A percentile compares a stretch with the other conserved stretches of the same genome.
phyloP scores from a whole-genome alignment of 768 basidiomycete species.

The Termitomyces heimii region DNA sequence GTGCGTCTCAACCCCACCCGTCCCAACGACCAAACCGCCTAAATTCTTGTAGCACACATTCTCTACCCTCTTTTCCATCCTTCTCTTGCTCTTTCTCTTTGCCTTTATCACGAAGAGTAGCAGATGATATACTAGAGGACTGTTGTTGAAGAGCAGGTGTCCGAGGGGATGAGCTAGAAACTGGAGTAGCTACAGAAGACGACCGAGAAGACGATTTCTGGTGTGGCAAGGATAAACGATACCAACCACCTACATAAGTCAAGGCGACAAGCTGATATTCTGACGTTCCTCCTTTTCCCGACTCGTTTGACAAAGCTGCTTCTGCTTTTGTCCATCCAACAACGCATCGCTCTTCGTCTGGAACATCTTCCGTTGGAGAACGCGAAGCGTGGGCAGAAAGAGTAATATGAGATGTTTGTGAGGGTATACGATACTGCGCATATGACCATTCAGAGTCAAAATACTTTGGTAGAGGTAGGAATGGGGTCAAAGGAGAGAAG shows the following conservation, averaged over 20 bases:
- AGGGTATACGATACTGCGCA: constrained; percentile 84
- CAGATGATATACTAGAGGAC: constrained; percentile 52
- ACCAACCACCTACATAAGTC: constrained; percentile 92
- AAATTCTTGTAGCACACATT: constrained; percentile 71
- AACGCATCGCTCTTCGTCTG: constrained; percentile 80
- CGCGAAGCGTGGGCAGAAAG: constrained; percentile 56
- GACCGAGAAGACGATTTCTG: constrained; percentile 16
- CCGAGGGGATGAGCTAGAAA: constrained; percentile 39
- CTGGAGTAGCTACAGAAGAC: constrained; percentile 8
- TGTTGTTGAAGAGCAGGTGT: constrained; percentile 35
- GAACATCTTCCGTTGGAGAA: constrained; percentile 51
- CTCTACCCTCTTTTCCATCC: constrained; percentile 53
- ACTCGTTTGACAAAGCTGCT: constrained; percentile 33
- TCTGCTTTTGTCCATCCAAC: constrained; percentile 78
- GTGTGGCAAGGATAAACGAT: constrained; percentile 66
- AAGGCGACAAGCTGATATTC: constrained; percentile 81
- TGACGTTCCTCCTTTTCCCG: constrained; percentile 14
- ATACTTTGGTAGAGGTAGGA: constrained; percentile 81
- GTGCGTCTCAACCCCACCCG: constrained; percentile 60
- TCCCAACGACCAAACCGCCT: constrained; percentile 85
- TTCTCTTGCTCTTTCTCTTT: constrained; percentile 56
- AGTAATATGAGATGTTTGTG: constrained; percentile 78
- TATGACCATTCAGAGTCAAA: constrained; percentile 98
- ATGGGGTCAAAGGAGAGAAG: constrained; percentile 73
- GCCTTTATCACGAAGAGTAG: constrained; percentile 48